Evolutionary conservation across 163 green algal species (phyloP).

Genomic region (Scenedesmus sp.): DNA sequence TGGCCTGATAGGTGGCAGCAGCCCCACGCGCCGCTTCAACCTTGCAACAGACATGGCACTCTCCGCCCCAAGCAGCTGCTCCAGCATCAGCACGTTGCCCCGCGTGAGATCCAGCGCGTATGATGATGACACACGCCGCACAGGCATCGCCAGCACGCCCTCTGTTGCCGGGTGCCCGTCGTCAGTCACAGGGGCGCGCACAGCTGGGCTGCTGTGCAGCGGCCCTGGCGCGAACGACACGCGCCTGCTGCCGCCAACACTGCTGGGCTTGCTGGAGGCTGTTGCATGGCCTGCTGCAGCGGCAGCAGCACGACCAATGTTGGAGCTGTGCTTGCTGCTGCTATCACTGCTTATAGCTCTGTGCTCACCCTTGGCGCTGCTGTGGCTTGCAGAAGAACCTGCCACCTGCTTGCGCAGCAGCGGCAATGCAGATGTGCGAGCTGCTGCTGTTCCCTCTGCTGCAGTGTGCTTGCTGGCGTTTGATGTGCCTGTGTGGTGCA

Average conservation of each 20-base stretch:
- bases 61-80: constrained; percentile 40
- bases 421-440: background rate
- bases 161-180: constrained; percentile 52
- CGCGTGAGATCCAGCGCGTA: constrained; percentile 41
- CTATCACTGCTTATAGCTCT: background rate
- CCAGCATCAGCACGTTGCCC: constrained; percentile 47
- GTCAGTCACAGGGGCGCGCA: background rate
- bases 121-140: constrained; percentile 19
- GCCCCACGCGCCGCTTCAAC: constrained; percentile 46
- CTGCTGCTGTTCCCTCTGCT: background rate
- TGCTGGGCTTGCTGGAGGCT: background rate
- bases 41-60: constrained; percentile 13
- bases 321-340: background rate
- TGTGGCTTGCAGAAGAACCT: background rate
- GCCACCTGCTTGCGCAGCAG: background rate
- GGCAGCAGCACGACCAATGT: background rate
- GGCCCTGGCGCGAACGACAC: constrained; percentile 41
- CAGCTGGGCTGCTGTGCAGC: background rate
- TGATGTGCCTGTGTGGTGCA: background rate
- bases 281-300: background rate
- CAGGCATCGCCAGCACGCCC: constrained; percentile 23
- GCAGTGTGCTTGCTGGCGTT: background rate
- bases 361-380: background rate
- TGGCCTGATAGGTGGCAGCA: constrained; percentile 43
- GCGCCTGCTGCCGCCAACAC: background rate